phyloP scores from a whole-genome alignment of 345 rosid species.

The Gossypium herbaceum region DNA sequence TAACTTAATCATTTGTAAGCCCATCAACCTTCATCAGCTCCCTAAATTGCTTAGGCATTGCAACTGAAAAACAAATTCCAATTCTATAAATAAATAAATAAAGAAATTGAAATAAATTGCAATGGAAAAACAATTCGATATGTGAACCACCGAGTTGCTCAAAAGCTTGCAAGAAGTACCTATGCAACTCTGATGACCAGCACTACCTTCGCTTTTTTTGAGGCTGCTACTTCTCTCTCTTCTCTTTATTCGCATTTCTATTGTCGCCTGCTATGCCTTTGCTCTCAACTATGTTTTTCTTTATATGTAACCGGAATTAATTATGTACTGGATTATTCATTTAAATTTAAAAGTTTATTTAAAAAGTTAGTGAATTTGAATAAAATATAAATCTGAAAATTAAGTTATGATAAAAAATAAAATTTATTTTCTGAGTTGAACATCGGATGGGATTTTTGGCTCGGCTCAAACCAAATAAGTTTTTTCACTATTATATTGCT shows the following conservation, averaged over 20 bases:
- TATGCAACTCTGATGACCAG: conserved; percentile 94
- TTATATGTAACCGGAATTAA: too few relatives aligned
- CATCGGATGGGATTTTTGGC: fast-evolving
- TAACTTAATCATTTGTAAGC: conserved; percentile 90
- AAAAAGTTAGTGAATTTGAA: too few relatives aligned
- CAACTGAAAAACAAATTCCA: conserved; percentile 38
- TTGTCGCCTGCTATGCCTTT: neutral
- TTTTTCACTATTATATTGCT: too few relatives aligned
- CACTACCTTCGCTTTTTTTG: conserved; percentile 76
- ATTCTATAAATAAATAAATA: too few relatives aligned
- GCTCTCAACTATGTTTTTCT: conserved; percentile 14
- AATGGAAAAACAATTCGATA: conserved; percentile 29
- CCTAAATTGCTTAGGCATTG: conserved; percentile 90
- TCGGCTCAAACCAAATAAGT: too few relatives aligned
- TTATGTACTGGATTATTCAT: too few relatives aligned
- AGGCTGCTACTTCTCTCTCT: conserved; percentile 37
- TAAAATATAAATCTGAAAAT: too few relatives aligned
- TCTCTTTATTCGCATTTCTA: conserved; percentile 21
- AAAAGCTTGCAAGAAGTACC: conserved; percentile 75
- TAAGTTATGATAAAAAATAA: too few relatives aligned
- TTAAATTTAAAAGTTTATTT: too few relatives aligned
- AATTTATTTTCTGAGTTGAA: too few relatives aligned
- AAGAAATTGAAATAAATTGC: too few relatives aligned
- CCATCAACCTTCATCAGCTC: conserved; percentile 97
- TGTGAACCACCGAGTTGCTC: conserved; percentile 93